Conservation (phyloP, 129 eudicot genomes). For the Artemisia annua region DNA sequence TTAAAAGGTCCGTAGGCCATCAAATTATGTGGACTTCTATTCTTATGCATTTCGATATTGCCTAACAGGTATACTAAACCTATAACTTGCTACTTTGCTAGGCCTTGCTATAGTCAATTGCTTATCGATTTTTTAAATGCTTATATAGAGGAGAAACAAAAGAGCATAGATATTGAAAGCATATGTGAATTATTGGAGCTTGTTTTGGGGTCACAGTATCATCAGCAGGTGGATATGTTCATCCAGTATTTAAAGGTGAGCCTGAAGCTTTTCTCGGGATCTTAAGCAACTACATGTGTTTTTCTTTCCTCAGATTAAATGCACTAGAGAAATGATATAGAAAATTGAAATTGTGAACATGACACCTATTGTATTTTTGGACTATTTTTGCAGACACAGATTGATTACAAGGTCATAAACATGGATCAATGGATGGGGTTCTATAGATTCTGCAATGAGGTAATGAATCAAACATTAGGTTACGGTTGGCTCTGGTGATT, state of each 20-base stretch:
- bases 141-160: conserved; percentile 86
- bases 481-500: background rate
- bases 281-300: background rate
- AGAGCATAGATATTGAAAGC: conserved; percentile 94
- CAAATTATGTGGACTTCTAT: conserved; percentile 79
- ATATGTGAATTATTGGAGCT: conserved; percentile 84
- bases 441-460: conserved; percentile 91
- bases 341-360: conserved; percentile 17
- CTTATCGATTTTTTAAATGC: conserved; percentile 6
- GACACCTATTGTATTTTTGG: conserved; percentile 7
- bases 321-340: too few relatives aligned
- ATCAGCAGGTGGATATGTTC: conserved; percentile 71
- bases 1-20: conserved; percentile 75
- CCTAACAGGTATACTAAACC: conserved; percentile 62
- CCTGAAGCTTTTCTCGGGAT: conserved; percentile 5
- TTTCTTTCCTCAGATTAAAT: too few relatives aligned
- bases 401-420: conserved; percentile 91
- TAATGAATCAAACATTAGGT: conserved; percentile 22
- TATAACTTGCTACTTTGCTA: background rate
- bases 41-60: conserved; percentile 82
- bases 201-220: conserved; percentile 78
- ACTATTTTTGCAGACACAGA: conserved; percentile 55
- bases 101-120: background rate
- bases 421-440: conserved; percentile 98
- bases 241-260: conserved; percentile 75